Evolutionary conservation across 2,329 filamentous ascomycete species (phyloP), one percentile per base, ranked within the genome.

Genomic region (Parasarocladium wereldwijsianum): DNA sequence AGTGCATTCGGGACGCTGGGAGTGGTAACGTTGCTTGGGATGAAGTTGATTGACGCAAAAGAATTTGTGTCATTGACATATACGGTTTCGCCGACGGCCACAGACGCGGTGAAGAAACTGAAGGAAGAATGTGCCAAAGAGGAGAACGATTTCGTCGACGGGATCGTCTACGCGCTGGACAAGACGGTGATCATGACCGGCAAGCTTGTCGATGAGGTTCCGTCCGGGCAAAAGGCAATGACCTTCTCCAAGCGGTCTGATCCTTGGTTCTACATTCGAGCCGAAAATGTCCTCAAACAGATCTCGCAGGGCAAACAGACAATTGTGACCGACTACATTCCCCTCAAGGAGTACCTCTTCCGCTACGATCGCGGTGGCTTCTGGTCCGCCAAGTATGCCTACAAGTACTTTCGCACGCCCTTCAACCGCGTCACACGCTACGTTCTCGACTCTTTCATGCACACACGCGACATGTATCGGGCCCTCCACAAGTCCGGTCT

Each of bases 221-320:
- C 60, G 0, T 32, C 44, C 0, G 51, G 46, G 2, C 35, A 37
- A 3, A 45, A 44, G 25, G 40, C 53, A 1, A 52, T 51, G 15
- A 55, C 46, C 0, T 78, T 82, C 47, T 66, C 64, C n/a, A 56
- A 64, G 8, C 54, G 65, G 0, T 49, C 47, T 4, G 78, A 85
- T 38, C 70, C 74, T 1, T 85, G 78, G 80, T 82, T 81, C 44
- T 84, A 82, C 35, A 54, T 83, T 3, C 76, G 79, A 38, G 76
- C 67, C 2, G 51, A 69, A 38, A 49, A 59, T n/a, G 44, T 49
- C 21, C 40, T 47, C 36, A 49, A 47, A 34, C 35, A 38, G 25
- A 36, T 55, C 8, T 31, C 32, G 20, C 37, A 38, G 33, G 26
- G 32, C 26, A 24, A 39, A 20, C 23, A 42, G 11, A 17, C 29